phyloP scores from a whole-genome alignment of 352 stramenopile species.

The Plasmopara muralis region DNA sequence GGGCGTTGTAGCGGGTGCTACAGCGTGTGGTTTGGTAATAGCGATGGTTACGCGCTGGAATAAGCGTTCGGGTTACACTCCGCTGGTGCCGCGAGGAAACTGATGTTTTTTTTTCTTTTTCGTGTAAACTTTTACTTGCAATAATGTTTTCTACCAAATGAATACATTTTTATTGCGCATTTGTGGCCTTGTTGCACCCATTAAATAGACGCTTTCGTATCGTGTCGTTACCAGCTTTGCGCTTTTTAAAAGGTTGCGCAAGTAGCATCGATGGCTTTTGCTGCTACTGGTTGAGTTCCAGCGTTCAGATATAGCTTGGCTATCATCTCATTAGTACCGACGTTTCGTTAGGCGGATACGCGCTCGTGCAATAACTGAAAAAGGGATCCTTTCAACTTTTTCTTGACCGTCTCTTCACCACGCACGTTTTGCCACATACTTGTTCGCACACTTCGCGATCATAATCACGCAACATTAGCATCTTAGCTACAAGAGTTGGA shows the following conservation, averaged over 20 bases:
- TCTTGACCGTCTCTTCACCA: constrained; percentile 38
- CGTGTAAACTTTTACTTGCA: not conserved
- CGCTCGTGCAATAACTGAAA: constrained; percentile 40
- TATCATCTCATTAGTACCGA: constrained; percentile 6
- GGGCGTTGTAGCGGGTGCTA: constrained; percentile 22
- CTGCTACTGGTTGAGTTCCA: constrained; percentile 60
- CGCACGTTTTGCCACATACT: constrained; percentile 74
- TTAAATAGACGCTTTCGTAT: constrained; percentile 8
- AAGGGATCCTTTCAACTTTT: constrained; percentile 59
- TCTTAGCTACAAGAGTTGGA: constrained; percentile 59
- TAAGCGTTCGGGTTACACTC: constrained; percentile 43
- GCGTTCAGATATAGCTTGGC: too few species aligned
- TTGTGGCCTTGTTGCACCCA: too few species aligned
- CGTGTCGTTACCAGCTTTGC: constrained; percentile 17
- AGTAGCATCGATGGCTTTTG: constrained; percentile 11
- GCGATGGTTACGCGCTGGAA: constrained; percentile 37
- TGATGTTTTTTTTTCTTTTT: too few species aligned
- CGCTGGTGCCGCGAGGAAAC: constrained; percentile 11
- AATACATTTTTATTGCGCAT: not conserved
- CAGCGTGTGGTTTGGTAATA: constrained; percentile 17
- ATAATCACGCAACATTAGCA: constrained; percentile 49
- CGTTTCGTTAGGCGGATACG: constrained; percentile 59
- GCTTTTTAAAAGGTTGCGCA: constrained; percentile 27
- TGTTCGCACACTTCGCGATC: constrained; percentile 70
- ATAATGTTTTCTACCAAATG: not conserved